These are phyloP conservation scores for Hypomyces perniciosus DNA, from an alignment of 2,329 filamentous ascomycete species.

Conservation along the genomic window DNA sequence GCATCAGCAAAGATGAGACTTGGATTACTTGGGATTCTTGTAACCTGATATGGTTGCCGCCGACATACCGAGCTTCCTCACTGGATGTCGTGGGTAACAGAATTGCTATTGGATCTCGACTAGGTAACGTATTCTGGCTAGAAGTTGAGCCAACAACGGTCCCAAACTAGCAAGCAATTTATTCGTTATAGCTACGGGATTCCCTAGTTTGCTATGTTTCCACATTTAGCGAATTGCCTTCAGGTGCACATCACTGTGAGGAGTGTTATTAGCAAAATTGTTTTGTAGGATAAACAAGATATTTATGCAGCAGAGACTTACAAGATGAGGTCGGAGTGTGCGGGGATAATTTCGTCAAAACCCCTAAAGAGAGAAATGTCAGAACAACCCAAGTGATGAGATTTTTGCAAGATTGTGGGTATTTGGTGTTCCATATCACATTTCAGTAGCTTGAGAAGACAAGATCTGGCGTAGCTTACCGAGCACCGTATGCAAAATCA, in stretches of 20 bases:
- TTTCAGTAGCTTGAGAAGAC: no score
- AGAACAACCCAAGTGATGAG: background rate
- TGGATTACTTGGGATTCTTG: slow-evolving; percentile 5
- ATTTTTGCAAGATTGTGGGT: background rate
- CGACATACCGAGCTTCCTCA: background rate
- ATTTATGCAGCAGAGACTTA: background rate
- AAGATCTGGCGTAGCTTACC: slow-evolving; percentile 35
- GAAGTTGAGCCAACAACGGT: no score
- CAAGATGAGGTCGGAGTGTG: slow-evolving; percentile 3
- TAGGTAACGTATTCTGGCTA: background rate
- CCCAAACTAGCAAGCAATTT: no score
- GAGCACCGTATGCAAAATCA: slow-evolving; percentile 59
- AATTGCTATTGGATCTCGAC: background rate
- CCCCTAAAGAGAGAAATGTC: background rate
- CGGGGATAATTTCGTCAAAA: background rate
- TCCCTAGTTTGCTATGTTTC: no score
- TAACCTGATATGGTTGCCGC: slow-evolving; percentile 7
- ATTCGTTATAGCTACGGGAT: no score
- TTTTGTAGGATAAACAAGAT: background rate
- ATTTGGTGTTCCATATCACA: background rate
- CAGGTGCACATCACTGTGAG: slow-evolving; percentile 2
- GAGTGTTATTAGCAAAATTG: background rate
- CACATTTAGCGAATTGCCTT: no score
- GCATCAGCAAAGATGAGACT: background rate
- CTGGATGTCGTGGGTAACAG: background rate